phyloP scores from a whole-genome alignment of 2,329 filamentous ascomycete genomes.

The Phyllosticta citrichinensis region DNA sequence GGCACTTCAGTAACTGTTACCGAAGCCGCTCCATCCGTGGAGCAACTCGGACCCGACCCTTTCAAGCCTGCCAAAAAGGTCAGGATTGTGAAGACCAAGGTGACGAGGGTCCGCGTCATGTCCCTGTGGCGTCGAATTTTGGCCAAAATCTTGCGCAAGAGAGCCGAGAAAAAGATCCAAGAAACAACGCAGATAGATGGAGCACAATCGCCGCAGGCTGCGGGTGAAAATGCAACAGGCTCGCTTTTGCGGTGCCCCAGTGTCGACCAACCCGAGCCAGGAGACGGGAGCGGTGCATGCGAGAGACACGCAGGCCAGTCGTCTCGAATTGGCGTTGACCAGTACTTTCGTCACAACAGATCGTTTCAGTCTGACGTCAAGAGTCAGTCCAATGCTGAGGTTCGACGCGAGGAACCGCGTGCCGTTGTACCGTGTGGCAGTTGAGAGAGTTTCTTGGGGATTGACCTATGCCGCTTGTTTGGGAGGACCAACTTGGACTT shows the following conservation, averaged over 20 bases:
- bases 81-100: not conserved
- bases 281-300: not conserved
- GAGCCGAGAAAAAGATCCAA: not conserved
- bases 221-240: not conserved
- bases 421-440: not conserved
- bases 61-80: not conserved
- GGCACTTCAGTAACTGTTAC: not conserved
- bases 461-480: not conserved
- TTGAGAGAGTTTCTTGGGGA: not conserved
- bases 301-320: not conserved
- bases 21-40: not conserved
- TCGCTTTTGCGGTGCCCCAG: not conserved
- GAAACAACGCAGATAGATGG: not conserved
- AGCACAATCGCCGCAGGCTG: not conserved
- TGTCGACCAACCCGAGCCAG: not conserved
- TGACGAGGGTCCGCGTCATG: not conserved
- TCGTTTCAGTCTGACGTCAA: not conserved
- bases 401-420: not conserved
- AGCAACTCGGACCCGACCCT: not conserved
- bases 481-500: not conserved
- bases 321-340: not conserved
- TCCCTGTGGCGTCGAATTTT: conserved; percentile 1
- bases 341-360: not conserved
- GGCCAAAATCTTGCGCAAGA: not conserved
- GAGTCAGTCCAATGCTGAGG: not conserved